Evolutionary conservation across 106 monocot species (phyloP).

Genomic region (Phalaenopsis equestris): DNA sequence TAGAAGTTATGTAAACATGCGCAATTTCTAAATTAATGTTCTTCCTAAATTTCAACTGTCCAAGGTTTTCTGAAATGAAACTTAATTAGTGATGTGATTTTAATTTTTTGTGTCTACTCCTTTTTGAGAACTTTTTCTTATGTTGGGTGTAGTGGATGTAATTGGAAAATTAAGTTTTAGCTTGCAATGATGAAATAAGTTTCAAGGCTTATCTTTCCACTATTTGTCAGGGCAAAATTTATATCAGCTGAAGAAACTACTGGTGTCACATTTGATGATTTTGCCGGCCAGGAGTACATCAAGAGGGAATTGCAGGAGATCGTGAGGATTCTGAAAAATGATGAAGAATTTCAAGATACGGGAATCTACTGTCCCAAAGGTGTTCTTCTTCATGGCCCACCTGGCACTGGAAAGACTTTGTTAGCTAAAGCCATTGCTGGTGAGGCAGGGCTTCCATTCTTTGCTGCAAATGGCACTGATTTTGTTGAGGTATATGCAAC

Average conservation of each 20-base stretch:
- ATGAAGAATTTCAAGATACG: slow-evolving; percentile 74
- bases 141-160: not conserved
- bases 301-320: slow-evolving; percentile 78
- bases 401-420: slow-evolving; percentile 82
- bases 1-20: not conserved
- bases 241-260: slow-evolving; percentile 93
- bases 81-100: not conserved
- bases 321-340: slow-evolving; percentile 73
- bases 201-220: not conserved
- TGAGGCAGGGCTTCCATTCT: slow-evolving; percentile 90
- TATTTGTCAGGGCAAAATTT: slow-evolving; percentile 68
- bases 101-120: not conserved
- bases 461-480: slow-evolving; percentile 92
- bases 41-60: not conserved
- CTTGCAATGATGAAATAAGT: not conserved
- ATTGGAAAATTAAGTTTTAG: not conserved
- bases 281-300: slow-evolving; percentile 92
- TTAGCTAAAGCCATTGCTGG: slow-evolving; percentile 92
- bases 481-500: slow-evolving; percentile 65
- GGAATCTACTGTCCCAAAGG: slow-evolving; percentile 92
- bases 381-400: slow-evolving; percentile 86
- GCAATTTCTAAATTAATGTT: not conserved
- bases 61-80: not conserved
- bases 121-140: not conserved
- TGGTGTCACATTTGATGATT: slow-evolving; percentile 89